phyloP scores from a whole-genome alignment of 129 eudicot genomes.

The Centrapalus pauciflorus region DNA sequence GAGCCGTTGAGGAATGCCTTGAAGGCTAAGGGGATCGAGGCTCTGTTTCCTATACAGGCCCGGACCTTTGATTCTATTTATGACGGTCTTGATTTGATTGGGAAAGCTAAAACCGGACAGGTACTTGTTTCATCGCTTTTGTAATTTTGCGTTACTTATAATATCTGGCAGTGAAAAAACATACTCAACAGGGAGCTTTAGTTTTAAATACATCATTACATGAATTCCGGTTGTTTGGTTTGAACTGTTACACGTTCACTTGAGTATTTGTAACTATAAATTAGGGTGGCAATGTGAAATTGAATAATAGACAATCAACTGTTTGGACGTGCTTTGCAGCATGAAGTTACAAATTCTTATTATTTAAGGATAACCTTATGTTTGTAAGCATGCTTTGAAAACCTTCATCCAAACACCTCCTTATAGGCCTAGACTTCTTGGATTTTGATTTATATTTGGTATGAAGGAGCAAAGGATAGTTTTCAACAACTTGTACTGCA shows the following conservation, averaged over 20 bases:
- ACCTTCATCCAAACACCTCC: too few species aligned
- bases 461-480: too few species aligned
- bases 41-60: constrained; percentile 93
- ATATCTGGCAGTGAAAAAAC: not conserved
- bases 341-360: too few species aligned
- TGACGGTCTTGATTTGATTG: constrained; percentile 89
- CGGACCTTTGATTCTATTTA: constrained; percentile 60
- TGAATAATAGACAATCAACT: too few species aligned
- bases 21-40: constrained; percentile 68
- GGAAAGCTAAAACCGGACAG: constrained; percentile 97
- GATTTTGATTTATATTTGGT: too few species aligned
- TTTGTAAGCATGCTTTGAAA: too few species aligned
- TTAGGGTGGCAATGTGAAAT: too few species aligned
- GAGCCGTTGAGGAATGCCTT: constrained; percentile 61
- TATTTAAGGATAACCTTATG: too few species aligned
- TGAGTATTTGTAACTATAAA: not conserved
- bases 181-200: not conserved
- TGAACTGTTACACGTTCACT: not conserved
- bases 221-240: not conserved
- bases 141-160: not conserved
- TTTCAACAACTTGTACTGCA: too few species aligned
- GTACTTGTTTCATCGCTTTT: constrained; percentile 20
- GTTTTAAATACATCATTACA: not conserved
- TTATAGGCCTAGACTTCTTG: too few species aligned
- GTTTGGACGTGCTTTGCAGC: too few species aligned